Evolutionary conservation across 805 yeast genomes (phyloP), one percentile per base, ranked within the genome.

Genomic region (Nakazawaea anatomiae): DNA sequence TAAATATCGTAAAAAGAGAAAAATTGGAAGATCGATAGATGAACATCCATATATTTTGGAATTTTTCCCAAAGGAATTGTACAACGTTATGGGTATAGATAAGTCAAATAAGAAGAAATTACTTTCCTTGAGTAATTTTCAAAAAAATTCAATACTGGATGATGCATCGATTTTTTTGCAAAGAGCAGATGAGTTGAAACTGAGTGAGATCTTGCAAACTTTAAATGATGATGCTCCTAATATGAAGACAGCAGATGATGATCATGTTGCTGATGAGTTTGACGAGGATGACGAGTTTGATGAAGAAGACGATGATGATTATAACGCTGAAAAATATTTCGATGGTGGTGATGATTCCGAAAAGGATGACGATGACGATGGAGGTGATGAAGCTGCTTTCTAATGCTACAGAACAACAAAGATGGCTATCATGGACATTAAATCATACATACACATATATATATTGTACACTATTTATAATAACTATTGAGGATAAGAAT

Each of bases 1-100:
- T 65, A 75, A 74, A 63, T 91, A 87, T 66, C 71, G 84, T 56
- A 85, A 85, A 63, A 82, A 80, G 58, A 77, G 87, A 51, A 81
- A 78, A 59, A 77, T 84, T 12, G 89, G 89, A 1, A 76, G 84
- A 47, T 82, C 91, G 2, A 77, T 85, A 7, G 85, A 83, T 54
- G 90, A 86, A 48, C 90, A 87, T 67, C 95, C 96, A 1, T 88
- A 83, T 63, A 76, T 77, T 51, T 60, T 80, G 7, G 81, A 79
- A 50, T 75, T 87, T 55, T 86, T 89, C 61, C 97, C 97, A 1
- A 75, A 73, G 14, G 97, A 91, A 63, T 69, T 91, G 50, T 83
- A 85, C 57, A 68, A 75, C 18, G 87, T 83, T 6, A 83, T 89
- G 83, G 88, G 89, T 2, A 72, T 80, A 11, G 70, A 71, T 50